A percentile compares a stretch with the other conserved stretches of the same genome.
Conservation (phyloP, 805 yeast species). For the Starmera pachycereana region DNA sequence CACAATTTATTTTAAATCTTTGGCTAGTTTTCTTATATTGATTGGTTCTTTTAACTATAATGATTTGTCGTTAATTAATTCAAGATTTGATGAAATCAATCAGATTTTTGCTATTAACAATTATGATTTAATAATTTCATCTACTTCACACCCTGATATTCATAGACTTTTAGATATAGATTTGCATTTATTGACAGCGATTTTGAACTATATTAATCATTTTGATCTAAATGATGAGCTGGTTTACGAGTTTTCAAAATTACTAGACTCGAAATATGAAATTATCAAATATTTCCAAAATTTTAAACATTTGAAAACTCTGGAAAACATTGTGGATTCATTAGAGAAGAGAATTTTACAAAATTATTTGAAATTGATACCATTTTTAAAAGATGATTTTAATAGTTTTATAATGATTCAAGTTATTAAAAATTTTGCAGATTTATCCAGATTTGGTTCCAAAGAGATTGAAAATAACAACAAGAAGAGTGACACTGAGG, state of each 20-base stretch:
- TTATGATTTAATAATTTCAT: conserved; percentile 38
- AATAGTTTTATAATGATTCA: conserved; percentile 23
- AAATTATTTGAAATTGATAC: conserved; percentile 28
- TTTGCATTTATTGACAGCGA: conserved; percentile 47
- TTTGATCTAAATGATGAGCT: conserved; percentile 33
- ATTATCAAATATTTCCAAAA: neutral
- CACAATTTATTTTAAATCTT: conserved; percentile 23
- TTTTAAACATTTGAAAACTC: conserved; percentile 1
- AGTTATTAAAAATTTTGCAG: conserved; percentile 32
- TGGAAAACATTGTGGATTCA: conserved; percentile 22
- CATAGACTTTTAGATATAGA: conserved; percentile 39
- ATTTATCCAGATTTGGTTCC: conserved; percentile 19
- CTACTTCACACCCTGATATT: conserved; percentile 25
- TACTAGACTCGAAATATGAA: conserved; percentile 7
- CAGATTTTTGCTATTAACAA: conserved; percentile 49
- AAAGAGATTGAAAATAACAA: conserved; percentile 6
- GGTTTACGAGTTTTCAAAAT: conserved; percentile 35
- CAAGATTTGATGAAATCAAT: conserved; percentile 49
- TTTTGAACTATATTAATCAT: conserved; percentile 37
- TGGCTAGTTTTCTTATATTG: conserved; percentile 52
- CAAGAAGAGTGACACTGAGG: conserved; percentile 4
- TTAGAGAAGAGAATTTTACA: conserved; percentile 36
- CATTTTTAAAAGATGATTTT: conserved; percentile 10
- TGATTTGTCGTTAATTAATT: conserved; percentile 41
- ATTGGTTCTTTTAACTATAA: conserved; percentile 52